Conservation (phyloP, 352 stramenopile species). For the Elongisporangium senticosum region DNA sequence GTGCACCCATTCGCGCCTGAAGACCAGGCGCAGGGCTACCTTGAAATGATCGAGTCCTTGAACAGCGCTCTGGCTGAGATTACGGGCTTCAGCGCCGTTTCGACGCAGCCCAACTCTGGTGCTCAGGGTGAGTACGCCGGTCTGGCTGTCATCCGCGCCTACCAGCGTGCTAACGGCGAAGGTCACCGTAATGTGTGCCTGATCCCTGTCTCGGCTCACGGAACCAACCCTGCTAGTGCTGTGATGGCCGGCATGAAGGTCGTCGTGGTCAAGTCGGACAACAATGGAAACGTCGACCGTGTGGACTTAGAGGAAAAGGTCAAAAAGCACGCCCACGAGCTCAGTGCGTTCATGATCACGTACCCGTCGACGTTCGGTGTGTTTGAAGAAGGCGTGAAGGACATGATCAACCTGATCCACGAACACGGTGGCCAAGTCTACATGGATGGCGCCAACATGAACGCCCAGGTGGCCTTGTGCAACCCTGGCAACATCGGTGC, state of each 20-base stretch:
- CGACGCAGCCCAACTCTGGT: constrained; percentile 97
- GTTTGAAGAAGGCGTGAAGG: constrained; percentile 97
- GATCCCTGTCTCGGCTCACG: constrained; percentile 98
- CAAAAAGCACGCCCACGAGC: constrained; percentile 93
- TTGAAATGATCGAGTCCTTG: constrained; percentile 96
- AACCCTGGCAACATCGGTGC: constrained; percentile 95
- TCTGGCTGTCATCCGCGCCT: constrained; percentile 95
- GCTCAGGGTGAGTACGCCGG: constrained; percentile 98
- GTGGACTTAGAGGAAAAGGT: constrained; percentile 94
- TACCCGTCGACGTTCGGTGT: constrained; percentile 99
- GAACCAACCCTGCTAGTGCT: constrained; percentile 96
- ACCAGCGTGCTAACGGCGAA: constrained; percentile 90
- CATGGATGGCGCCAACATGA: constrained; percentile 99
- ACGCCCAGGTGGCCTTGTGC: constrained; percentile 97
- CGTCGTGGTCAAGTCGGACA: constrained; percentile 95
- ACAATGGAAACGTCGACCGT: constrained; percentile 95
- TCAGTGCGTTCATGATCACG: constrained; percentile 99
- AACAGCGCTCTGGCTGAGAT: constrained; percentile 96
- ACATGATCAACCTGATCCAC: constrained; percentile 96
- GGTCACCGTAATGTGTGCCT: constrained; percentile 96
- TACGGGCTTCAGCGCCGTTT: constrained; percentile 97
- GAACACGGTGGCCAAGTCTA: constrained; percentile 97
- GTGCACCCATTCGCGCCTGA: constrained; percentile 97
- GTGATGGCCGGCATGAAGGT: constrained; percentile 99
- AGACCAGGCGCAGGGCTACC: constrained; percentile 94